Percentiles rank a stretch among this genome's conserved stretches.
Evolutionary conservation across 768 basidiomycete species (phyloP).

Genomic region (Plicaturopsis crispa): DNA sequence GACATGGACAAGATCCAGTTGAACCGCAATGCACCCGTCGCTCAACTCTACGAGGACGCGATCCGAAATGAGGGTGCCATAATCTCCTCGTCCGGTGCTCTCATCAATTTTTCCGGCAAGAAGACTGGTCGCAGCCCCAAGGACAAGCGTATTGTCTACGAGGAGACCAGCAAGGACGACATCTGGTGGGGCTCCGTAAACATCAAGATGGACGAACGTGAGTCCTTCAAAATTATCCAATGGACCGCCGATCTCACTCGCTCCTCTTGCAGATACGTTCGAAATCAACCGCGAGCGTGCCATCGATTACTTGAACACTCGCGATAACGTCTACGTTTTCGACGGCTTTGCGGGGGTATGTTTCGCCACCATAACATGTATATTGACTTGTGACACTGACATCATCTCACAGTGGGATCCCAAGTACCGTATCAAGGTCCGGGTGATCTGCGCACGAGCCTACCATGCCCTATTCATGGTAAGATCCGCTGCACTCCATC

Average conservation of each 20-base stretch:
- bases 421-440: slow-evolving; percentile 99
- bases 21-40: slow-evolving; percentile 87
- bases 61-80: slow-evolving; percentile 98
- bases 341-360: slow-evolving; percentile 88
- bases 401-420: slow-evolving; percentile 77
- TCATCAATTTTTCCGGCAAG: slow-evolving; percentile 99
- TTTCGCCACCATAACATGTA: slow-evolving; percentile 6
- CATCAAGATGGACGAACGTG: slow-evolving; percentile 97
- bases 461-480: slow-evolving; percentile 99
- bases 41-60: slow-evolving; percentile 94
- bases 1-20: slow-evolving; percentile 97
- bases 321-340: slow-evolving; percentile 97
- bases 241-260: not conserved
- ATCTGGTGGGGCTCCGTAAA: slow-evolving; percentile 99
- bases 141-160: slow-evolving; percentile 99
- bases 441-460: slow-evolving; percentile 95
- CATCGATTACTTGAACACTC: slow-evolving; percentile 97
- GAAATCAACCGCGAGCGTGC: slow-evolving; percentile 99
- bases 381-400: slow-evolving; percentile 1
- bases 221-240: slow-evolving; percentile 18
- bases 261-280: slow-evolving; percentile 69
- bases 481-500: slow-evolving; percentile 18
- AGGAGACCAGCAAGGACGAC: slow-evolving; percentile 92
- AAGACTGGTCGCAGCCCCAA: slow-evolving; percentile 98
- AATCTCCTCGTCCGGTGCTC: slow-evolving; percentile 89